These are phyloP conservation scores for Panicum virgatum DNA, from an alignment of 202 grass and related monocot species.

Conservation along the genomic window DNA sequence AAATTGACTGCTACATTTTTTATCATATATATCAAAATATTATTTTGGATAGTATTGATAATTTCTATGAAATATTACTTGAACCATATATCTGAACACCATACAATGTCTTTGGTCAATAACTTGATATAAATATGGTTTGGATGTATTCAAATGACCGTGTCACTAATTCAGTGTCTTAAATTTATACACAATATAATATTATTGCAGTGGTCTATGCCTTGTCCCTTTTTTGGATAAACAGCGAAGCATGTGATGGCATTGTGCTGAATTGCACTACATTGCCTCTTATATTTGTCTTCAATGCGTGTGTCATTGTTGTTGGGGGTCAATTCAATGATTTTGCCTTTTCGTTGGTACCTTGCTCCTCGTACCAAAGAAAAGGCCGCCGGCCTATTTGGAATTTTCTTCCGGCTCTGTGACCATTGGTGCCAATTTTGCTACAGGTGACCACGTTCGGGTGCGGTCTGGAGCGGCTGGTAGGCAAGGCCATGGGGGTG, in stretches of 20 bases:
- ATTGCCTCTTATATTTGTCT: background rate
- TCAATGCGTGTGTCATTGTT: background rate
- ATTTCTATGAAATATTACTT: background rate
- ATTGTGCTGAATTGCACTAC: background rate
- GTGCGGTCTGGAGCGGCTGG: too few species aligned
- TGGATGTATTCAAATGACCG: background rate
- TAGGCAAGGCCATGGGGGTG: too few species aligned
- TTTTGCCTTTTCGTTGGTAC: background rate
- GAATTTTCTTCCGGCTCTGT: too few species aligned
- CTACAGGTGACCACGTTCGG: too few species aligned
- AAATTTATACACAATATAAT: conserved; percentile 4
- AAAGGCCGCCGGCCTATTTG: too few species aligned
- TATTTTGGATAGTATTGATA: background rate
- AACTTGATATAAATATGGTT: background rate
- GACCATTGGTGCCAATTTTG: too few species aligned
- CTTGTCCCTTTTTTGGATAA: background rate
- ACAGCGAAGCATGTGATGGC: background rate
- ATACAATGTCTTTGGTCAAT: background rate
- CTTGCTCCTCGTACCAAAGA: too few species aligned
- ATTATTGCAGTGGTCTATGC: conserved; percentile 3
- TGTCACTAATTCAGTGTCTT: background rate
- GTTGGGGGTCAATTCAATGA: background rate
- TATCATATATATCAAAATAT: background rate
- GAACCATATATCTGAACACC: background rate
- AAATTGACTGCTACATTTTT: background rate